Evolutionary conservation across 257 asterid genomes (phyloP).

Genomic region (Solanum boliviense): DNA sequence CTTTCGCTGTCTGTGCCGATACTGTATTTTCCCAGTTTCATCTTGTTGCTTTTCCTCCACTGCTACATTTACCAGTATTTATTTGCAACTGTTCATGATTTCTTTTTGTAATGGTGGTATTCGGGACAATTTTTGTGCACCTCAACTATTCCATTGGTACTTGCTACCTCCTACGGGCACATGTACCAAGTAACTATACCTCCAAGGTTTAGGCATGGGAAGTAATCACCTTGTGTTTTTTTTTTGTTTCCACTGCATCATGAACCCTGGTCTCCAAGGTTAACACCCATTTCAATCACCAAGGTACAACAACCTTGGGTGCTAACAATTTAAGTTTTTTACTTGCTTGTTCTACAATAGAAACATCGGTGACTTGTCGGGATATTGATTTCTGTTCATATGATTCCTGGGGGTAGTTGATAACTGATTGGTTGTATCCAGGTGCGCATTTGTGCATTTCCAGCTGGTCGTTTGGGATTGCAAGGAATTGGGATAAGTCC

Average conservation of each 20-base stretch:
- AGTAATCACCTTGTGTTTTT: neutral
- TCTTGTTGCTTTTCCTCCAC: neutral
- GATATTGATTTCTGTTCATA: neutral
- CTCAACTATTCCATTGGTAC: neutral
- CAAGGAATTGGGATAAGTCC: constrained; percentile 91
- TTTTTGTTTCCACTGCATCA: neutral
- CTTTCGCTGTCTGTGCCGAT: neutral
- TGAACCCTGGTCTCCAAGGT: neutral
- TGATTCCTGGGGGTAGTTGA: neutral
- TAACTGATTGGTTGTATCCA: constrained; percentile 13
- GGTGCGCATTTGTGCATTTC: constrained; percentile 94
- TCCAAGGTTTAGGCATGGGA: neutral
- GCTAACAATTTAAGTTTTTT: neutral
- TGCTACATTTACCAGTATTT: neutral
- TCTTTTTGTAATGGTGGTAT: neutral
- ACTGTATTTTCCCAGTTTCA: neutral
- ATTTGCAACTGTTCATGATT: neutral
- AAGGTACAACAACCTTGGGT: neutral
- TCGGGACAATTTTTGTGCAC: neutral
- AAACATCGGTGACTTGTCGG: neutral
- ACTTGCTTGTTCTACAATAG: neutral
- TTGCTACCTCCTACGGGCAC: neutral
- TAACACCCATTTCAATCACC: neutral
- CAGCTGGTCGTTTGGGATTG: constrained; percentile 59
- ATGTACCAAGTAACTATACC: neutral